phyloP scores from a whole-genome alignment of 2,329 filamentous ascomycete species.

The Aspergillus novoparasiticus region DNA sequence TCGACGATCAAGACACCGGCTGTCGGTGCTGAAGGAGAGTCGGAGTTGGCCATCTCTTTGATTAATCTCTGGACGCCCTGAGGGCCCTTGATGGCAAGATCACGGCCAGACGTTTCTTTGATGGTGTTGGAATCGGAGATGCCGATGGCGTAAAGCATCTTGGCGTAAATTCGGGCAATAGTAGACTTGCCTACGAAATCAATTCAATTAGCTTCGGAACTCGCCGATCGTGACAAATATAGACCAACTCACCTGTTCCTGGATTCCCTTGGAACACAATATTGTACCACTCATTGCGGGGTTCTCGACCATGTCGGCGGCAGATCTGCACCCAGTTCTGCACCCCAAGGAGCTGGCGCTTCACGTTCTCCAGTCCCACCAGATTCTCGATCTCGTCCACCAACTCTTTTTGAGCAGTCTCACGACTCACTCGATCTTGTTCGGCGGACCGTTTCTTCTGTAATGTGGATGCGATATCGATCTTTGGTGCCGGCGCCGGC shows the following conservation, averaged over 20 bases:
- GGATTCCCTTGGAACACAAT: slow-evolving; percentile 24
- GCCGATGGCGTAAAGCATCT: slow-evolving; percentile 22
- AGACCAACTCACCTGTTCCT: slow-evolving; percentile 15
- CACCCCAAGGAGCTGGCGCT: slow-evolving; percentile 22
- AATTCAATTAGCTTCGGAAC: background rate
- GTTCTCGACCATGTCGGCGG: slow-evolving; percentile 23
- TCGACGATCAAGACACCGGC: slow-evolving; percentile 21
- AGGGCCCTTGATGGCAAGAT: slow-evolving; percentile 17
- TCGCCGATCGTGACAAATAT: background rate
- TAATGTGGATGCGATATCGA: slow-evolving; percentile 1
- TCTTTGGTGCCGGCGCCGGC: background rate
- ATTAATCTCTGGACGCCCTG: slow-evolving; percentile 13
- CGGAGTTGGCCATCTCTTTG: slow-evolving; percentile 12
- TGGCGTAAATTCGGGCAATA: slow-evolving; percentile 23
- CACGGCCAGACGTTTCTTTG: slow-evolving; percentile 17
- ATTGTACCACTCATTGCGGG: slow-evolving; percentile 24
- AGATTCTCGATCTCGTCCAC: slow-evolving; percentile 18
- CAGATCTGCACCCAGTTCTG: slow-evolving; percentile 25
- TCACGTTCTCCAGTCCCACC: slow-evolving; percentile 22
- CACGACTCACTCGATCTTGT: slow-evolving; percentile 11
- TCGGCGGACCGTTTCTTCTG: slow-evolving; percentile 11
- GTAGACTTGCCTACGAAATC: slow-evolving; percentile 17
- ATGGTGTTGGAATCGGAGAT: slow-evolving; percentile 17
- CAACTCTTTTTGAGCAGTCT: slow-evolving; percentile 15
- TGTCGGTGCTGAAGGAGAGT: slow-evolving; percentile 9